A percentile compares a stretch with the other conserved stretches of the same genome.
These are phyloP conservation scores for Graphium sp. DNA, from an alignment of 2,329 filamentous ascomycete species.

Conservation along the genomic window DNA sequence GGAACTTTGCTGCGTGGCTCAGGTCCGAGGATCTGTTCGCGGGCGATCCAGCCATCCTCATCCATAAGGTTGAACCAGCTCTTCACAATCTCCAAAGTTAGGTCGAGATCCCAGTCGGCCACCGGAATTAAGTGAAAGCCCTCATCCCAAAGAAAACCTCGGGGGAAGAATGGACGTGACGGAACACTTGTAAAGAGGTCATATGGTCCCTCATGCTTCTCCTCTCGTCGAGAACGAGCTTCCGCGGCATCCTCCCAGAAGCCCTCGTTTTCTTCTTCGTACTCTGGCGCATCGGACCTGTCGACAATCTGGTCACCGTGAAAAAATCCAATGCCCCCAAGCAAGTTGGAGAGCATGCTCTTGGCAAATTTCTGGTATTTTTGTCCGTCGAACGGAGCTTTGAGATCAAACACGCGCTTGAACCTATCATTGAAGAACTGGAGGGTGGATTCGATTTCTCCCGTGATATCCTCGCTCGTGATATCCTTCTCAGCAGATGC, in stretches of 20 bases:
- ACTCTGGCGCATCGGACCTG: constrained; percentile 78
- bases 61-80: constrained; percentile 97
- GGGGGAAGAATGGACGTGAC: constrained; percentile 87
- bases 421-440: constrained; percentile 62
- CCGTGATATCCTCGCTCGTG: constrained; percentile 46
- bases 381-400: constrained; percentile 56
- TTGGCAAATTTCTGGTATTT: constrained; percentile 69
- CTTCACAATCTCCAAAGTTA: constrained; percentile 73
- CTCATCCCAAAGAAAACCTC: constrained; percentile 96
- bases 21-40: constrained; percentile 82
- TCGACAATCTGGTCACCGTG: constrained; percentile 79
- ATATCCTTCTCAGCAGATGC: constrained; percentile 42
- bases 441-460: constrained; percentile 49
- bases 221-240: constrained; percentile 51
- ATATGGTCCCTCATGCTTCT: constrained; percentile 62
- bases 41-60: constrained; percentile 90
- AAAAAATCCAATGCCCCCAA: constrained; percentile 93
- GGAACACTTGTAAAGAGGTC: constrained; percentile 86
- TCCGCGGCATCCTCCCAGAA: constrained; percentile 89
- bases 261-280: constrained; percentile 85
- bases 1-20: constrained; percentile 95
- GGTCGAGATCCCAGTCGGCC: constrained; percentile 83
- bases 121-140: constrained; percentile 89
- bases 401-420: constrained; percentile 43
- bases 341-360: constrained; percentile 83